A percentile compares a stretch with the other conserved stretches of the same genome.
phyloP scores from a whole-genome alignment of 2,329 filamentous ascomycete genomes.

The Plenodomus biglobosus region DNA sequence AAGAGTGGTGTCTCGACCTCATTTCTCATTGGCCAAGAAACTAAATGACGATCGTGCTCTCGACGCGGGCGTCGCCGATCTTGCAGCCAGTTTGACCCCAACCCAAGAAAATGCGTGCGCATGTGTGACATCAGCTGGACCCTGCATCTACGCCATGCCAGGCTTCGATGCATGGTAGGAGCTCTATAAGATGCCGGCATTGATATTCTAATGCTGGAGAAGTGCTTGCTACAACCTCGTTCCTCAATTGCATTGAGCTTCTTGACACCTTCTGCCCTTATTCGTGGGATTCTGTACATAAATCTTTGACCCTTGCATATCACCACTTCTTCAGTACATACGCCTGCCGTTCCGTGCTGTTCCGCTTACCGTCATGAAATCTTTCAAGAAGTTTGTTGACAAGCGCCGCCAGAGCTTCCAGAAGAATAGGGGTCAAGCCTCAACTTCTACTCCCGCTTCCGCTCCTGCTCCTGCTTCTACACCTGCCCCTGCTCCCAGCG shows the following conservation, averaged over 20 bases:
- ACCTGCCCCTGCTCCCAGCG: conserved; percentile 1
- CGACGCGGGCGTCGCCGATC: conserved; percentile 17
- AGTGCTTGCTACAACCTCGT: not conserved
- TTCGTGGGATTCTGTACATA: not conserved
- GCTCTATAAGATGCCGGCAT: conserved; percentile 20
- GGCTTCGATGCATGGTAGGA: conserved; percentile 8
- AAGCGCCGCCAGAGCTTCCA: conserved; percentile 27
- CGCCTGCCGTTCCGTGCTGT: not conserved
- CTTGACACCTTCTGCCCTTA: not conserved
- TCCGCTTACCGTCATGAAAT: conserved; percentile 23
- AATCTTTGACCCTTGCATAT: not conserved
- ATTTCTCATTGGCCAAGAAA: conserved; percentile 19
- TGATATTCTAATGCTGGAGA: conserved; percentile 11
- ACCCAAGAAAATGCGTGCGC: conserved; percentile 13
- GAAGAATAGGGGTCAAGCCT: conserved; percentile 5
- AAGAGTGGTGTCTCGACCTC: conserved; percentile 18
- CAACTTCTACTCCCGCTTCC: no score
- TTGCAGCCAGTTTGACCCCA: conserved; percentile 21
- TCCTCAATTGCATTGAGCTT: not conserved
- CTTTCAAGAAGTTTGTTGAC: conserved; percentile 29
- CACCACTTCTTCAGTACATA: not conserved
- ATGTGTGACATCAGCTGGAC: conserved; percentile 39
- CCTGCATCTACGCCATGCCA: conserved; percentile 23
- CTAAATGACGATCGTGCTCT: conserved; percentile 19
- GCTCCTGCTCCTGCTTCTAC: not conserved